Evolutionary conservation across 257 asterid species (phyloP).

Genomic region (Jacaranda mimosifolia): DNA sequence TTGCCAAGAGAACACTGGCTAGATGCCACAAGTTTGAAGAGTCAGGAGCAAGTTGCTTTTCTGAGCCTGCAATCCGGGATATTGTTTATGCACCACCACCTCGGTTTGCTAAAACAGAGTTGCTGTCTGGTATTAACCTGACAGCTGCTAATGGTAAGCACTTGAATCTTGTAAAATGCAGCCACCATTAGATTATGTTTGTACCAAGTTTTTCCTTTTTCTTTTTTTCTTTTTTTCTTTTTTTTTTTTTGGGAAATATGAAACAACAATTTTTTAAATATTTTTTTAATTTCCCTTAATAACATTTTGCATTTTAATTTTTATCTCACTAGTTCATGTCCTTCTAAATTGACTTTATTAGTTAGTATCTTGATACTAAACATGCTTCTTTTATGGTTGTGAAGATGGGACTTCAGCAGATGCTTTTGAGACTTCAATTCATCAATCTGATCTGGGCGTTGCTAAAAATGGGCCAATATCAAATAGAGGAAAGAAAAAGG

Average conservation of each 20-base stretch:
- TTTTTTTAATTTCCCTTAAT: background rate
- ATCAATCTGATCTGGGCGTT: slow-evolving; percentile 54
- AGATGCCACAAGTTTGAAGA: slow-evolving; percentile 80
- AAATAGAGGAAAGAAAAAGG: slow-evolving; percentile 88
- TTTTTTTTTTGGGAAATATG: background rate
- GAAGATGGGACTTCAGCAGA: slow-evolving; percentile 48
- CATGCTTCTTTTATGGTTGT: slow-evolving; percentile 39
- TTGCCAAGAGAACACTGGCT: slow-evolving; percentile 79
- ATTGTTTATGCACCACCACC: slow-evolving; percentile 85
- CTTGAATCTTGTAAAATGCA: slow-evolving; percentile 20
- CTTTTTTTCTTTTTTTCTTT: no score
- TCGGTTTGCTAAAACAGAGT: slow-evolving; percentile 60
- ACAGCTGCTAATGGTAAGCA: slow-evolving; percentile 51
- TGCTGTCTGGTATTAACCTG: slow-evolving; percentile 50
- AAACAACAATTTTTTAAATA: background rate
- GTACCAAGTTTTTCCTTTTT: no score
- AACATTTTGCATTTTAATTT: background rate
- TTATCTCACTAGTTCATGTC: background rate
- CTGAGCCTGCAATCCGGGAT: slow-evolving; percentile 74
- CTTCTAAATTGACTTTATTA: slow-evolving; percentile 22
- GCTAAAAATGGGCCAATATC: slow-evolving; percentile 68
- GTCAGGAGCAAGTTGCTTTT: slow-evolving; percentile 80
- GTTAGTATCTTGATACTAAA: slow-evolving; percentile 6
- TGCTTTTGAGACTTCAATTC: slow-evolving; percentile 48
- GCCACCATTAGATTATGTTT: background rate